Conservation (phyloP, 192 early-diverging fungal species). For the Thoreauomyces humboldtii region DNA sequence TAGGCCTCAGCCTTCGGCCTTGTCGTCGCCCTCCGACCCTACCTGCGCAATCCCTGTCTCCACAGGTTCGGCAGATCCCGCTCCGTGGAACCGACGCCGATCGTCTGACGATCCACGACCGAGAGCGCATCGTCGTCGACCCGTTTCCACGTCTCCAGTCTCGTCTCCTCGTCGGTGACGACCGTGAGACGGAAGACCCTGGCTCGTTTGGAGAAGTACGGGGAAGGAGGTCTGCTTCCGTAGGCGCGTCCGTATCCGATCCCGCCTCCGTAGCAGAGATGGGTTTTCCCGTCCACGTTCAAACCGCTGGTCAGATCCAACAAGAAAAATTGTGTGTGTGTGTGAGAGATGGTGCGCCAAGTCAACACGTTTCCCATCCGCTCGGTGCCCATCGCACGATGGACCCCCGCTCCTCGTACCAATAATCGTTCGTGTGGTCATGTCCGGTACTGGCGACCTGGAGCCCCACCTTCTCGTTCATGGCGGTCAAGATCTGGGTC, state of each 20-base stretch:
- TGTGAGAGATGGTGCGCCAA: too few relatives aligned
- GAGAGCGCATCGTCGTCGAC: background rate
- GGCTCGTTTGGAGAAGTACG: constrained; percentile 2
- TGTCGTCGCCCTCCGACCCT: too few relatives aligned
- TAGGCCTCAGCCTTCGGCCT: too few relatives aligned
- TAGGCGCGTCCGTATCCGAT: constrained; percentile 6
- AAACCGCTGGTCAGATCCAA: too few relatives aligned
- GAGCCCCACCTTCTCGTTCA: background rate
- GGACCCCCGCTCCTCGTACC: too few relatives aligned
- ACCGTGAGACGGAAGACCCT: background rate
- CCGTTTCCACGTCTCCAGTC: constrained; percentile 2
- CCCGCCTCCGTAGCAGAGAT: background rate
- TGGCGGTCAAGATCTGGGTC: background rate
- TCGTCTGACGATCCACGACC: background rate
- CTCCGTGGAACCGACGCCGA: background rate
- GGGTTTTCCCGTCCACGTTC: too few relatives aligned
- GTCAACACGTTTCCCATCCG: too few relatives aligned
- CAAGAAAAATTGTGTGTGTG: too few relatives aligned
- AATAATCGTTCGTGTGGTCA: constrained; percentile 1
- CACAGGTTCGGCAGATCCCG: too few relatives aligned
- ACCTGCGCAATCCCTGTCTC: too few relatives aligned
- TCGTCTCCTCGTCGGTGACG: background rate
- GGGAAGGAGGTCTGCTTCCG: background rate
- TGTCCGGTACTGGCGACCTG: background rate
- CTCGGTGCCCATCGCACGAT: too few relatives aligned